Percentiles rank a stretch among this genome's conserved stretches.
Evolutionary conservation across 768 basidiomycete genomes (phyloP).

Genomic region (Serendipita sp.): DNA sequence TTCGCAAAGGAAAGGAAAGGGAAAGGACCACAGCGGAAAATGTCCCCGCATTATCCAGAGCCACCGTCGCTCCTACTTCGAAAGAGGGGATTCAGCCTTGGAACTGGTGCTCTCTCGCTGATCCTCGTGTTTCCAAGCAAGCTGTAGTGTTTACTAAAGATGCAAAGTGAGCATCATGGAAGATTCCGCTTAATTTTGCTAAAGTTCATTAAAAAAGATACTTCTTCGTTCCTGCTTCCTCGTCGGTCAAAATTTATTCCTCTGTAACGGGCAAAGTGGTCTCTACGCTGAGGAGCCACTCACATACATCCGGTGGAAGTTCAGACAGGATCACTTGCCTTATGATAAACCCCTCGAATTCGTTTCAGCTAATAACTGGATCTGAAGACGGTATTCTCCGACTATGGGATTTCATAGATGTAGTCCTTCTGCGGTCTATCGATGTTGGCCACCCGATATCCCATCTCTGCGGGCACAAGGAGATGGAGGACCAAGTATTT

Average conservation of each 20-base stretch:
- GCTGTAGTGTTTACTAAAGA: slow-evolving; percentile 78
- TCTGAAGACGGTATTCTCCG: slow-evolving; percentile 71
- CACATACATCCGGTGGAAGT: slow-evolving; percentile 27
- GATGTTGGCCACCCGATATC: slow-evolving; percentile 52
- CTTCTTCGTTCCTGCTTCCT: slow-evolving; percentile 75
- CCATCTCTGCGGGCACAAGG: slow-evolving; percentile 52
- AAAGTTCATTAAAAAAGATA: slow-evolving; percentile 35
- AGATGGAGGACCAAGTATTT: slow-evolving; percentile 52
- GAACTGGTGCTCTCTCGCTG: slow-evolving; percentile 32
- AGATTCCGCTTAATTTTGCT: neutral
- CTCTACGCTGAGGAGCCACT: slow-evolving; percentile 46
- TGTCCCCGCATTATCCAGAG: neutral
- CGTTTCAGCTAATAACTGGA: slow-evolving; percentile 76
- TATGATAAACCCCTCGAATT: slow-evolving; percentile 67
- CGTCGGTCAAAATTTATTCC: slow-evolving; percentile 75
- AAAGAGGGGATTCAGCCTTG: slow-evolving; percentile 5
- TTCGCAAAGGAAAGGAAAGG: neutral
- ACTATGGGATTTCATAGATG: slow-evolving; percentile 91
- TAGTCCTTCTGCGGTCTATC: slow-evolving; percentile 57
- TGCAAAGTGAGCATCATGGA: slow-evolving; percentile 42
- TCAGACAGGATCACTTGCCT: slow-evolving; percentile 52
- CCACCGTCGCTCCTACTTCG: neutral
- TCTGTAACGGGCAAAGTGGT: slow-evolving; percentile 59
- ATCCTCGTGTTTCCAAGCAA: slow-evolving; percentile 43
- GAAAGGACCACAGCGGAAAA: neutral